phyloP scores from a whole-genome alignment of 2,329 filamentous ascomycete genomes.

The Beauveria scarabaeidicola region DNA sequence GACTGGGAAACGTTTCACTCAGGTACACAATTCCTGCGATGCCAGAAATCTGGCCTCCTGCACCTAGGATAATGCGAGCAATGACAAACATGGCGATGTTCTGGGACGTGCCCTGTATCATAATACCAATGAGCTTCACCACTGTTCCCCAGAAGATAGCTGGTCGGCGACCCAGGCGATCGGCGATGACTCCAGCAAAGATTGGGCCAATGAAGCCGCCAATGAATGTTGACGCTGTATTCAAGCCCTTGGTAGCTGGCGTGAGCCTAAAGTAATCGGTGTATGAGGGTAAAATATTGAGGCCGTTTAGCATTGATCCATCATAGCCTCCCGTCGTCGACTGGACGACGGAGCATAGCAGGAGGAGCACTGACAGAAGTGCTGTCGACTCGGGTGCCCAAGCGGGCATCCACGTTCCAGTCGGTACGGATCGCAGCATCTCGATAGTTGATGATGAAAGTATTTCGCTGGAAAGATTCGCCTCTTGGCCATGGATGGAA shows the following conservation, averaged over 20 bases:
- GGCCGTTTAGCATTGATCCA: constrained; percentile 45
- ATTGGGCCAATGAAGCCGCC: constrained; percentile 37
- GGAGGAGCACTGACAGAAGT: constrained; percentile 29
- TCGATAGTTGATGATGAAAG: neutral
- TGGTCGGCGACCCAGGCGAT: constrained; percentile 33
- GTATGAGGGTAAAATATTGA: constrained; percentile 50
- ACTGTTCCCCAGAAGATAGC: constrained; percentile 36
- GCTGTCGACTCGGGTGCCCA: constrained; percentile 36
- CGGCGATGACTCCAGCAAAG: constrained; percentile 31
- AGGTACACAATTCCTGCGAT: constrained; percentile 39
- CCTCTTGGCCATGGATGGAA: neutral
- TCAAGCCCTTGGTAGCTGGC: constrained; percentile 43
- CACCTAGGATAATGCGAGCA: constrained; percentile 37
- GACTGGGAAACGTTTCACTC: constrained; percentile 36
- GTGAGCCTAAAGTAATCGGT: constrained; percentile 47
- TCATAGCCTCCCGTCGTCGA: constrained; percentile 32
- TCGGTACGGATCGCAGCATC: constrained; percentile 15
- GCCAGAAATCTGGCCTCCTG: constrained; percentile 33
- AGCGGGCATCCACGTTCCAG: constrained; percentile 38
- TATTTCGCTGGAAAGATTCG: neutral
- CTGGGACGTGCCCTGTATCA: constrained; percentile 40
- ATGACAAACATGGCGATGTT: constrained; percentile 44
- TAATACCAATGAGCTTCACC: constrained; percentile 34
- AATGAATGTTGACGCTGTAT: constrained; percentile 47
- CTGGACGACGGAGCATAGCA: constrained; percentile 37